Evolutionary conservation across 1,284 basidiomycete species (phyloP), one percentile per base, ranked within the genome.

Genomic region (Peniophora sp.): DNA sequence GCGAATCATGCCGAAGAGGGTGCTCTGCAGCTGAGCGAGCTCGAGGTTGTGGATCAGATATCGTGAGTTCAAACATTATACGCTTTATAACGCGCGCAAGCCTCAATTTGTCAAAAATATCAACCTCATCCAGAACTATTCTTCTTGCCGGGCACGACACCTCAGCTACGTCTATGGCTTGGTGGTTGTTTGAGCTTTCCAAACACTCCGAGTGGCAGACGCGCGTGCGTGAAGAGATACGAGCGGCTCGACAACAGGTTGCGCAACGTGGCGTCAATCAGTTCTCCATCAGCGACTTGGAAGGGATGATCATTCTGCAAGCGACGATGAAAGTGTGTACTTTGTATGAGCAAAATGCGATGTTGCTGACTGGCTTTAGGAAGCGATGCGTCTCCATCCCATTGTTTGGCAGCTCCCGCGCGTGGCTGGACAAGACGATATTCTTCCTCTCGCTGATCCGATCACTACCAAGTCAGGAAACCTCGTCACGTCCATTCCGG

Each of bases 401-500:
- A 48, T 41, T 20, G 6, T 51, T 23, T 52, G 48, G 48, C 43
- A 44, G 2, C 23, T 43, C 3, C 20, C 12, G 2, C 34, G 50
- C 16, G 23, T 9, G 3, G 52, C 60, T 16, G 55, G 58, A 0
- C 55, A 61, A 17, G 74, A 76, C 58, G 72, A 76, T 55, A 56
- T 73, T 47, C 64, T 77, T 50, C 75, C 74, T 2, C 66, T 77
- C 19, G 63, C 60, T n/a, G 58, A 57, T 36, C 69, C 75, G 2
- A 53, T 77, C 47, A 54, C 51, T 8, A 61, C 61, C 2, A 47
- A 53, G 23, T 60, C 69, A 44, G 70, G 68, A 19, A 48, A 61
- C 41, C 56, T 59, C 17, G 59, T 70, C 41, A 56, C 58, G 5
- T 58, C 57, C 14, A 50, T 73, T 23, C 56, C 59, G 8, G 58